phyloP scores from a whole-genome alignment of 306 rosid species.

The Alnus glutinosa region DNA sequence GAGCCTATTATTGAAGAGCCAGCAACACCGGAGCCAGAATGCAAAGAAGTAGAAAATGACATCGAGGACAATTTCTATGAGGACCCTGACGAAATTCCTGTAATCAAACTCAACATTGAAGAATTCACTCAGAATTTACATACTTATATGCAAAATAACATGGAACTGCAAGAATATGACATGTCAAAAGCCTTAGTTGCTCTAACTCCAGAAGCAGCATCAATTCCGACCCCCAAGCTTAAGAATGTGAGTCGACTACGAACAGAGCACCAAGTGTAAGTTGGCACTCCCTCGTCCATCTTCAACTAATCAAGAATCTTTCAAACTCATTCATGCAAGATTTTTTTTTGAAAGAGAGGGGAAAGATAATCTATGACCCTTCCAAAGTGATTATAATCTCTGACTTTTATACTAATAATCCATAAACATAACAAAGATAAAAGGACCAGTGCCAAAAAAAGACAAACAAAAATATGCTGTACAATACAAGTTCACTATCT shows the following conservation, averaged over 20 bases:
- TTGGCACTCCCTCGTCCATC: conserved; percentile 28
- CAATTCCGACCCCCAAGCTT: conserved; percentile 84
- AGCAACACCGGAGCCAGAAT: conserved; percentile 83
- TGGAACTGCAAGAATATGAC: conserved; percentile 87
- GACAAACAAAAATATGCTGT: neutral
- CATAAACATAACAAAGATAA: neutral
- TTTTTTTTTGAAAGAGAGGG: neutral
- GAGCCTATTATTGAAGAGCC: conserved; percentile 99
- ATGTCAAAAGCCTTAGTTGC: conserved; percentile 93
- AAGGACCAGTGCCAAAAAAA: neutral
- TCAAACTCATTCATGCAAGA: conserved; percentile 5
- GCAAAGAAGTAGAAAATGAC: conserved; percentile 48
- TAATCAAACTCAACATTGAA: conserved; percentile 72
- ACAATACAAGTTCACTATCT: neutral
- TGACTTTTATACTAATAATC: neutral
- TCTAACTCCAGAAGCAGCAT: conserved; percentile 71
- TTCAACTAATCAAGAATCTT: conserved; percentile 25
- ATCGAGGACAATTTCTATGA: conserved; percentile 74
- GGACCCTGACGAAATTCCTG: conserved; percentile 79
- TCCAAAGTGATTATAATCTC: neutral
- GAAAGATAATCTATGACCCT: neutral
- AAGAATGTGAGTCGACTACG: conserved; percentile 85
- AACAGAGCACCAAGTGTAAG: conserved; percentile 98
- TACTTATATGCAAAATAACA: conserved; percentile 76
- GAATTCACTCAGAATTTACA: conserved; percentile 83